Conservation (phyloP, 805 yeast genomes). For the Yamadazyma scolyti region DNA sequence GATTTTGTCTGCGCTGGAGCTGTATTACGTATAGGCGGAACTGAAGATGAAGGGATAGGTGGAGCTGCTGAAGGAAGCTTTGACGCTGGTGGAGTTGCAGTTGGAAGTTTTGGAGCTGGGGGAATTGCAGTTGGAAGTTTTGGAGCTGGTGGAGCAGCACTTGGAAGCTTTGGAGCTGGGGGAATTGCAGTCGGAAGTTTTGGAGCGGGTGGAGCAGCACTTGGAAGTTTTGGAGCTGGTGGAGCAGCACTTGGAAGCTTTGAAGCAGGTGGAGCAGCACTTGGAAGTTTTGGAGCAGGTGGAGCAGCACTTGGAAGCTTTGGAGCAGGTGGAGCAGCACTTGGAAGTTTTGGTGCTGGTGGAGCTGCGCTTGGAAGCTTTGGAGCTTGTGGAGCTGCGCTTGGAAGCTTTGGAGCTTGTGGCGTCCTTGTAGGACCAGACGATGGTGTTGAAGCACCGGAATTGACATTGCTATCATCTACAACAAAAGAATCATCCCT, state of each 20-base stretch:
- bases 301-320: conserved; percentile 13
- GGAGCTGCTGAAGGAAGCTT: conserved; percentile 24
- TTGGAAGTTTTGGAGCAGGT: conserved; percentile 19
- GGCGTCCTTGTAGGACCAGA: conserved; percentile 6
- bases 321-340: conserved; percentile 11
- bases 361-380: conserved; percentile 19
- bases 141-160: conserved; percentile 5
- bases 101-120: conserved; percentile 2
- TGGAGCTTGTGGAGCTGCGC: conserved; percentile 7
- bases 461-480: conserved; percentile 23
- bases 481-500: conserved; percentile 50
- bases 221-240: conserved; percentile 13
- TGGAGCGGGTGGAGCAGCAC: conserved; percentile 10
- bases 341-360: conserved; percentile 11
- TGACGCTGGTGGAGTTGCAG: conserved; percentile 3
- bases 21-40: conserved; percentile 2
- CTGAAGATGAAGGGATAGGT: conserved; percentile 20
- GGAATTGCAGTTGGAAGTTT: conserved; percentile 8
- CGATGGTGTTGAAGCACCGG: conserved; percentile 12
- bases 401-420: conserved; percentile 9
- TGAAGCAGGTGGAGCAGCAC: conserved; percentile 12
- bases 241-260: conserved; percentile 9
- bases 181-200: conserved; percentile 1
- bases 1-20: too few relatives aligned
- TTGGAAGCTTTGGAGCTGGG: conserved; percentile 14